Conservation (phyloP, 2,329 filamentous ascomycete genomes). For the Dothistroma pini region DNA sequence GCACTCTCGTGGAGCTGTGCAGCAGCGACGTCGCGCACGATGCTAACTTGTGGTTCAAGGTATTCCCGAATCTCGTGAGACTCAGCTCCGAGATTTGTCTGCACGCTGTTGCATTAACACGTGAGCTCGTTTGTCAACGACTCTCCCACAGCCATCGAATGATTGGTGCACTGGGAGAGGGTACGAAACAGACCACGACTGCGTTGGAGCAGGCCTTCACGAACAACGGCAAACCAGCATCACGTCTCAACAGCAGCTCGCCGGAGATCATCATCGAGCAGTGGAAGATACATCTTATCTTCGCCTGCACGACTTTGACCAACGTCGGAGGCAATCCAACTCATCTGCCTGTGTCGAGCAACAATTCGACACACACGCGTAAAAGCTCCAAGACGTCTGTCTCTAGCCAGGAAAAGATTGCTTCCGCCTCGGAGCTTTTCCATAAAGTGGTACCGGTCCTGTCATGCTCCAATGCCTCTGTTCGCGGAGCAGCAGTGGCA, state of each 20-base stretch:
- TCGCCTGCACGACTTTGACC: conserved; percentile 91
- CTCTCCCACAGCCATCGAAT: conserved; percentile 89
- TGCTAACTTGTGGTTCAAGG: conserved; percentile 93
- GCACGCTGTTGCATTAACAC: conserved; percentile 82
- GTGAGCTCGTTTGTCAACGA: conserved; percentile 88
- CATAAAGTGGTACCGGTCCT: conserved; percentile 86
- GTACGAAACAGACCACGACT: conserved; percentile 46
- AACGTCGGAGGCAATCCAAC: conserved; percentile 63
- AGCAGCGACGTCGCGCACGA: conserved; percentile 95
- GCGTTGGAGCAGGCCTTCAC: conserved; percentile 58
- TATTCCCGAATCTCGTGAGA: conserved; percentile 91
- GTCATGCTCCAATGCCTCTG: conserved; percentile 71
- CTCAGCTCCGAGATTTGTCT: conserved; percentile 88
- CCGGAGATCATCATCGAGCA: conserved; percentile 91
- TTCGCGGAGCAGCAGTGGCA: conserved; percentile 84
- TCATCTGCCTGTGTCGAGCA: conserved; percentile 47
- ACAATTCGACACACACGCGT: conserved; percentile 68
- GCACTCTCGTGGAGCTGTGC: conserved; percentile 87
- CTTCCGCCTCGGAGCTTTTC: conserved; percentile 84
- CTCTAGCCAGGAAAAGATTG: conserved; percentile 69
- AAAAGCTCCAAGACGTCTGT: conserved; percentile 70
- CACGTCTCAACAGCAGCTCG: conserved; percentile 60
- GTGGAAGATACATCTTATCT: conserved; percentile 96
- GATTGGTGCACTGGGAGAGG: conserved; percentile 75
- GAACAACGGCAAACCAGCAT: conserved; percentile 19